These are phyloP conservation scores for Pseudogymnoascus verrucosus DNA, from an alignment of 2,329 filamentous ascomycete species.

Conservation along the genomic window DNA sequence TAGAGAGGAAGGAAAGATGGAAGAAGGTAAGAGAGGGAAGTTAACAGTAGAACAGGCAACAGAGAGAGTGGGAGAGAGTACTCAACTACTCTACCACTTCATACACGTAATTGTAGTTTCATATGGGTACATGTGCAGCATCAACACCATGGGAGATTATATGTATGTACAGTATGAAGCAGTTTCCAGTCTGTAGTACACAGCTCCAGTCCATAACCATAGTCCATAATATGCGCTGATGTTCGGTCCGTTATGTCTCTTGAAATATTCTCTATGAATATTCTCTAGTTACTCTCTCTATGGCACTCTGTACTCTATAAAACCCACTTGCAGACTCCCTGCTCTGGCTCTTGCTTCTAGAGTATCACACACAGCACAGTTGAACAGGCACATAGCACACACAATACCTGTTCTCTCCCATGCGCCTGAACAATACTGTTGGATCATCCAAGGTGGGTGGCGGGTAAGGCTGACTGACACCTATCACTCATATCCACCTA, in stretches of 20 bases:
- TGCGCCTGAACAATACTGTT: background rate
- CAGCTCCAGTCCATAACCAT: background rate
- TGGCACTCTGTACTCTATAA: background rate
- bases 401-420: background rate
- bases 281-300: background rate
- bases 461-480: background rate
- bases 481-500: background rate
- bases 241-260: background rate
- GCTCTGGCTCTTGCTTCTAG: background rate
- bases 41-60: background rate
- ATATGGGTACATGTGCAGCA: background rate
- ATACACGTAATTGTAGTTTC: background rate
- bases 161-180: background rate
- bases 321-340: background rate
- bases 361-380: background rate
- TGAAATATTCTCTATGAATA: background rate
- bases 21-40: background rate
- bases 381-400: background rate
- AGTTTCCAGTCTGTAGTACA: background rate
- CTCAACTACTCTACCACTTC: too few relatives aligned
- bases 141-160: background rate
- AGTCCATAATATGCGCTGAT: background rate
- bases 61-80: background rate
- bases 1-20: slow-evolving; percentile 11
- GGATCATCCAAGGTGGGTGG: background rate